Evolutionary conservation across 768 basidiomycete species (phyloP), one percentile per base, ranked within the genome.

Genomic region (Trametes cinnabarina): DNA sequence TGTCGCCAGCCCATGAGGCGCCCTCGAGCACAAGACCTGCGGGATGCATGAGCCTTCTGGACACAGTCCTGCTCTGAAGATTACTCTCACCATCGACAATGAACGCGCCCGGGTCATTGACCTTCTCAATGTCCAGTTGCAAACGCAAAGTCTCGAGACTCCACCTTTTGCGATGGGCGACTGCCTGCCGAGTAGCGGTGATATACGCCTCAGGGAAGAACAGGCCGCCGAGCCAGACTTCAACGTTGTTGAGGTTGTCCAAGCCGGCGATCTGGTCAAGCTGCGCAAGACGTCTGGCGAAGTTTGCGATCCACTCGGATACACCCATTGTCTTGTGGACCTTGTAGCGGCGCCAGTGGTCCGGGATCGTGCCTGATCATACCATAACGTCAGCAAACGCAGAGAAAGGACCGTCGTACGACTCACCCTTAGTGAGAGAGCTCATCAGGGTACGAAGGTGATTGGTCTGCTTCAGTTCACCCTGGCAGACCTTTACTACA

Each of bases 141-240:
- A 98, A 73, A 55, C 83, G 77, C 65, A 98, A 71, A 8, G 92
- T 93, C 72, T 99, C 96, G 61, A 99, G 74, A 72, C 93, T 95
- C 89, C 92, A 92, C 63, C 86, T 85, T 75, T 89, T 93, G 54
- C 86, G 80, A 69, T 98, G 95, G 2, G 96, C 97, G 4, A 94
- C 90, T n/a, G 92, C 86, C 72, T 99, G 96, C 49, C 96, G 82
- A 2, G 94, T 95, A 2, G 96, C 96, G 0, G 96, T 98, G 66
- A 98, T 82, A 70, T 94, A 98, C 3, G 94, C 95, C 68, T 95
- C 92, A 0, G 96, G 97, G 82, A 91, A 94, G 81, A 98, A 98
- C 55, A 99, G 72, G 0, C 92, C 91, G 22, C 96, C 94, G 14
- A 98, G 83, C 90, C 92, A 93, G 43, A 97, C 90, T 72, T 92